Evolutionary conservation across 108 stramenopile genomes (phyloP).

Genomic region (Pseudonitzschia delicatissima): DNA sequence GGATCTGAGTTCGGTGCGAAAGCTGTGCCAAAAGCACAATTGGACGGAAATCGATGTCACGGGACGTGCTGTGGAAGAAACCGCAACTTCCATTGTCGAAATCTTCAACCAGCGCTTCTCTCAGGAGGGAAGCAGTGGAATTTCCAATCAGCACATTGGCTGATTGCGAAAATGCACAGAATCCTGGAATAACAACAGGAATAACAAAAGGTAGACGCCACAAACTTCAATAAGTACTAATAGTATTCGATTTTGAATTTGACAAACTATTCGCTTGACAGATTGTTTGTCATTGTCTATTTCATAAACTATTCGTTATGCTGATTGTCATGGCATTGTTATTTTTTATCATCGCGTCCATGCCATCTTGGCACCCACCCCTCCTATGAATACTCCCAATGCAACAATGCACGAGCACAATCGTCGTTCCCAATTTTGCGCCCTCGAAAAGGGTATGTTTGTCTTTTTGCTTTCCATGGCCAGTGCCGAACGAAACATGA

Average conservation of each 20-base stretch:
- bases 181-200: too few species aligned
- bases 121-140: background rate
- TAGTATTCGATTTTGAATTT: too few species aligned
- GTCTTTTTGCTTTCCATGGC: background rate
- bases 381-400: conserved; percentile 43
- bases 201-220: too few species aligned
- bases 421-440: background rate
- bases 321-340: too few species aligned
- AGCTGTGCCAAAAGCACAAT: conserved; percentile 25
- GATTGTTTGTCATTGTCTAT: too few species aligned
- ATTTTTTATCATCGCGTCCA: conserved; percentile 2
- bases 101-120: conserved; percentile 34
- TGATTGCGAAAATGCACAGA: background rate
- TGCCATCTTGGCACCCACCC: conserved; percentile 53
- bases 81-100: conserved; percentile 35
- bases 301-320: too few species aligned
- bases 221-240: too few species aligned
- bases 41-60: conserved; percentile 55
- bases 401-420: background rate
- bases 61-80: conserved; percentile 50
- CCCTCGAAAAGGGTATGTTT: background rate
- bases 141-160: conserved; percentile 9
- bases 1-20: conserved; percentile 31
- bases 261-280: too few species aligned
- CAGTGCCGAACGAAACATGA: conserved; percentile 64